Evolutionary conservation across 495 filamentous ascomycete species (phyloP).

Genomic region (Aspergillus sclerotioniger): DNA sequence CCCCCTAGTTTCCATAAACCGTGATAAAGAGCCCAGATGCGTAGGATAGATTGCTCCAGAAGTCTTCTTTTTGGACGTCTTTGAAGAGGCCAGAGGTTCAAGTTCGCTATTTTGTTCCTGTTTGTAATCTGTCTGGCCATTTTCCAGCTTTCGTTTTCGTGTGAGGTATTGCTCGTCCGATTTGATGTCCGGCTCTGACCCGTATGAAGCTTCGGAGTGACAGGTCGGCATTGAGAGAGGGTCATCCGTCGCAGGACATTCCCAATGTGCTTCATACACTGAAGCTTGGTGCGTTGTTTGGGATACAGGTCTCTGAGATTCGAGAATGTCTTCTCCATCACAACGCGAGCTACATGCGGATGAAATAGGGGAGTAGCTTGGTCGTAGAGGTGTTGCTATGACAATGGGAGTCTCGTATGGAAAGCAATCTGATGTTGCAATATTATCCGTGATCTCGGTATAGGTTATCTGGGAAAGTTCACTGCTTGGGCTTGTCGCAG

Average conservation of each 20-base stretch:
- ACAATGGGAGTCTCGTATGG: neutral
- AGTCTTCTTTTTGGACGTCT: neutral
- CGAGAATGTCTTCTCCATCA: neutral
- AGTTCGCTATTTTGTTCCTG: neutral
- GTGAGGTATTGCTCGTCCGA: neutral
- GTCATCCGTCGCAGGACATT: neutral
- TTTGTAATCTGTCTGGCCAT: neutral
- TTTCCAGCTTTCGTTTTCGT: neutral
- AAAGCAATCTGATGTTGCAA: neutral
- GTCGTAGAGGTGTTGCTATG: neutral
- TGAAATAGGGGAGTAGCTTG: neutral
- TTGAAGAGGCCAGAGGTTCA: neutral
- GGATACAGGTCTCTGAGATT: neutral
- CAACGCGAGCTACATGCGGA: neutral
- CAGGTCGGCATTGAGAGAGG: neutral
- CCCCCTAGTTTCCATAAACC: conserved; percentile 33
- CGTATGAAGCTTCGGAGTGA: too few species aligned
- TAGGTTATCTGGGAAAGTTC: neutral
- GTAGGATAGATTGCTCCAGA: neutral
- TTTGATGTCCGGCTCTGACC: neutral
- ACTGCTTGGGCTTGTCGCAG: neutral
- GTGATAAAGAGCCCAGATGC: conserved; percentile 25
- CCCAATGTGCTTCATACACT: neutral
- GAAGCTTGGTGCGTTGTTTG: neutral
- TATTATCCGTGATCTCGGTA: neutral